Conservation (phyloP, 2,329 filamentous ascomycete genomes). For the Xylaria sp. region DNA sequence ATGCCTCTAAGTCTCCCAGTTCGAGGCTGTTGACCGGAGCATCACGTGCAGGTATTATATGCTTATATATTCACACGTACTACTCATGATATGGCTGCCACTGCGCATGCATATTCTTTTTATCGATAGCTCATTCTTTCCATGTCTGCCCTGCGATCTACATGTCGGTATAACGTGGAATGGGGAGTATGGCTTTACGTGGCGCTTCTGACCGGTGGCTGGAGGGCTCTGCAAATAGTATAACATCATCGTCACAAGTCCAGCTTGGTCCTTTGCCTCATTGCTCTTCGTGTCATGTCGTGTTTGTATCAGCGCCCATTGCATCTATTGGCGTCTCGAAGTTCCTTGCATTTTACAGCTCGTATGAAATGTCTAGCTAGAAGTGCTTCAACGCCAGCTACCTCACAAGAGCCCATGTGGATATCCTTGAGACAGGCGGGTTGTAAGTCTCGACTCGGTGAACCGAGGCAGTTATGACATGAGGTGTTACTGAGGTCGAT, state of each 20-base stretch:
- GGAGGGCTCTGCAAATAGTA: not conserved
- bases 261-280: not conserved
- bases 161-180: not conserved
- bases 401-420: not conserved
- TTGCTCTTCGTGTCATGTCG: not conserved
- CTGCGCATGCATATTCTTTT: not conserved
- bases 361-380: not conserved
- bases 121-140: not conserved
- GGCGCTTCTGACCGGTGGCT: not conserved
- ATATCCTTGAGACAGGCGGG: too few species aligned
- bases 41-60: slow-evolving; percentile 9
- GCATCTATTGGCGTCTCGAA: not conserved
- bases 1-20: not conserved
- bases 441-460: not conserved
- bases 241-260: not conserved
- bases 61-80: not conserved
- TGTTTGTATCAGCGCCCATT: not conserved
- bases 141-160: not conserved
- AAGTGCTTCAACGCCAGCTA: not conserved
- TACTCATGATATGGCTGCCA: not conserved
- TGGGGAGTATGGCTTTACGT: not conserved
- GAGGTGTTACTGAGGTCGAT: too few species aligned
- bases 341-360: slow-evolving; percentile 5
- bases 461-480: too few species aligned
- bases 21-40: slow-evolving; percentile 3